Evolutionary conservation across 495 filamentous ascomycete genomes (phyloP), one percentile per base, ranked within the genome.

Genomic region (Penicilliopsis zonata): DNA sequence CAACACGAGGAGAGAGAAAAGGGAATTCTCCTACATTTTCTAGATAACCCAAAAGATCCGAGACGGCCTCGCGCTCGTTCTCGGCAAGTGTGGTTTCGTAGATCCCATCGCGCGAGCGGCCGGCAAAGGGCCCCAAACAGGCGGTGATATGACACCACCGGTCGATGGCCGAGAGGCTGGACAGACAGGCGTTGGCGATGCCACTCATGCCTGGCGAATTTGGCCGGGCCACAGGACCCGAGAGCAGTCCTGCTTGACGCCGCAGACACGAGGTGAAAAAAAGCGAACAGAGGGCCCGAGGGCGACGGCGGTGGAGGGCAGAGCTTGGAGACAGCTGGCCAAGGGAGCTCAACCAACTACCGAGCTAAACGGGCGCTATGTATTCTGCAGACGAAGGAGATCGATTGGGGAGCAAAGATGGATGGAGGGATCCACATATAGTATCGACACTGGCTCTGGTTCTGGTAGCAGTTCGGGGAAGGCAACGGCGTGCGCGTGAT

Each of bases 51-150:
- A 99, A 67, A 19, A 99, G 68, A 52, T 99, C 90, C 32, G 90
- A 87, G 4, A 99, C 92, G 27, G 90, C 90, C 69, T 95, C 90
- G 45, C 90, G 77, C 61, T 96, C 90, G 57, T 82, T 93, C 50
- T 99, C 90, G 37, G 86, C 87, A 32, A 99, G 68, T 28, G 90
- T 86, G 30, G 86, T 85, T 55, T 99, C 92, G 56, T 99, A 95
- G 26, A 88, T 70, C 46, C 81, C 86, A 68, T 94, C 90, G 59
- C 82, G 84, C 49, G 84, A 78, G 55, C 84, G 85, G 52, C 78
- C 86, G 84, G 54, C 53, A 31, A 56, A 44, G 25, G 55, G 47
- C 18, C 58, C 58, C 36, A 66, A 52, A 34, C 62, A 66, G 30
- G 53, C 59, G 17, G 58, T 55, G 34, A 66, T 59, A 51, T 61